Base-by-base conservation (phyloP, 352 stramenopile species). In the Phytopythium sindhum region DNA sequence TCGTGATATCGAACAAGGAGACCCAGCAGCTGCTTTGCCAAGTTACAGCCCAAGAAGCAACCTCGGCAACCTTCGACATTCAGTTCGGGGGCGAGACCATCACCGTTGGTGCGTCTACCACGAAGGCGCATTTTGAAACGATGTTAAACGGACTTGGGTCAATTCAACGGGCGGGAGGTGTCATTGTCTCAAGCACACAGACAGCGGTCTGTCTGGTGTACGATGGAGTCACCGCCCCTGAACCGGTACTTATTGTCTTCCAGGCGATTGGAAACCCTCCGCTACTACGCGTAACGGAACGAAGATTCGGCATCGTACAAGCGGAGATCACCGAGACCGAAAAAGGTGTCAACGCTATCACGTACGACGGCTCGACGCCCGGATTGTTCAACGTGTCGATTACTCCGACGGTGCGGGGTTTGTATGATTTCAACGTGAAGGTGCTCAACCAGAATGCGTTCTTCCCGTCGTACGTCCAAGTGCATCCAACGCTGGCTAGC, bases 311-410 rank as follows among this genome's bases (percentile, higher is more conserved):
- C 0, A 86, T 91, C 42, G 48, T 84, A 15, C 50, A 77, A n/a
- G 74, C 75, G 2, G 62, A 60, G 14, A 37, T 91, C 17, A 61
- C 57, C 0, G 88, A 97, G 47, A 57, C 68, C 1, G 83, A 74
- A 2, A 95, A 91, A 63, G 88, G 88, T 0, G 35, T 98, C 8
- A 66, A 88, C 31, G 68, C 70, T 2, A 80, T 98, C 10, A 66
- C 77, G 26, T 97, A 95, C 64, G 69, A 90, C 65, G 83, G 77
- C 1, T 65, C 65, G 0, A 60, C 63, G 3, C 61, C 50, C 41
- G 95, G 93, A 1, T 71, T 95, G 1, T 98, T 97, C 72, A 73
- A 83, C 37, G 73, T 98, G 26, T 76, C 72, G 6, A 90, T 97
- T 21, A 91, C 84, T 0, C 96, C 96, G 4, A 87, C 81, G 19